Conservation (phyloP, 306 rosid genomes). For the Potentilla sterilis region DNA sequence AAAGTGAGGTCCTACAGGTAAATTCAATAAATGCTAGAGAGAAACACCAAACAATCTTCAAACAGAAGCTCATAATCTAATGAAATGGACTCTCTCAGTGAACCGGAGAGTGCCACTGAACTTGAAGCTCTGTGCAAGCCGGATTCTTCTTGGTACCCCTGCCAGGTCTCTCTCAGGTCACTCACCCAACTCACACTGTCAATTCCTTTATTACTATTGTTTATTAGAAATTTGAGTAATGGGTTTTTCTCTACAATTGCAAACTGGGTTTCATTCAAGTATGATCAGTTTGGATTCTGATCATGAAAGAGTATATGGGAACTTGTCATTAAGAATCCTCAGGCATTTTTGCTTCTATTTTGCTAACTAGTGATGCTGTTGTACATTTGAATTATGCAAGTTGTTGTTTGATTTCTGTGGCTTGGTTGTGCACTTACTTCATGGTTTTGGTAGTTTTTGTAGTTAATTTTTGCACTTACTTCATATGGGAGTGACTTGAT, state of each 20-base stretch:
- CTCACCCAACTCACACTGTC: background rate
- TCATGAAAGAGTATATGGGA: background rate
- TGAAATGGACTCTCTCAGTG: slow-evolving; percentile 5
- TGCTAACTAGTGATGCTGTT: background rate
- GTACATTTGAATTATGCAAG: background rate
- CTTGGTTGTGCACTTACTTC: background rate
- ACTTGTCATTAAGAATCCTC: too few species aligned
- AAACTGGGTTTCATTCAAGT: background rate
- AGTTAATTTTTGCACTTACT: too few species aligned
- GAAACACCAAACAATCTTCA: background rate
- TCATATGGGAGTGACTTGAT: slow-evolving; percentile 6
- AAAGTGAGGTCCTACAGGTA: background rate
- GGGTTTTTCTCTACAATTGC: background rate
- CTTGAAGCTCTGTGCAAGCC: slow-evolving; percentile 21
- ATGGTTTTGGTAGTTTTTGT: too few species aligned
- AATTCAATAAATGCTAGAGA: background rate
- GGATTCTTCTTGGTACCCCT: slow-evolving; percentile 27
- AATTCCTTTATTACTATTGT: background rate
- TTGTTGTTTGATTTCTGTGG: background rate
- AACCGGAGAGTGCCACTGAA: slow-evolving; percentile 9
- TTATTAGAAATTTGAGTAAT: background rate
- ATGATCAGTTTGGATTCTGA: background rate
- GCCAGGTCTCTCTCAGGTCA: slow-evolving; percentile 22
- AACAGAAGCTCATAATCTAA: background rate
- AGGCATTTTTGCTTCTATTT: background rate